Base-by-base conservation (phyloP, 2,329 filamentous ascomycete genomes). In the Bipolaris sorokiniana region DNA sequence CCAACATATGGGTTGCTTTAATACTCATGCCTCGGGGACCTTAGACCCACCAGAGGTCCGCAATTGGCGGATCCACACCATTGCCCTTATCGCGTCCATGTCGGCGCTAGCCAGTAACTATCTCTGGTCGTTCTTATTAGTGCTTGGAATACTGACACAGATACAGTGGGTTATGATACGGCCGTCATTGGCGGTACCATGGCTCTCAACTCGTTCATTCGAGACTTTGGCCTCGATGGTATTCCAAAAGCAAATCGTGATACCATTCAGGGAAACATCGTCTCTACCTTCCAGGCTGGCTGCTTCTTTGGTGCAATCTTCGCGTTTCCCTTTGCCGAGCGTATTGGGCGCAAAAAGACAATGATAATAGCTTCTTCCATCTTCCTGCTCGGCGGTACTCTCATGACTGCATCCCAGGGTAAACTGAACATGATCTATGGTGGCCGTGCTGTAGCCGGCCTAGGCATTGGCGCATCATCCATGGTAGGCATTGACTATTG, bases 261-360 rank as follows among this genome's bases (percentile, higher is more conserved):
- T 47, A 77, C 75, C 2, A 71, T 77, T 5, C 75, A 77, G 41
- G 75, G 74, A 46, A 78, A 77, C 48, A 76, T 77, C 34, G 73
- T 77, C 1, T 76, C 73, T 5, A 76, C 71, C 5, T 77, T 77
- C 46, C 74, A 76, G 62, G 68, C 71, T 26, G 71, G 76, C 22
- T 74, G 71, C 48, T 78, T 77, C 64, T 78, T 78, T 41, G 76
- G 76, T 23, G 74, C 75, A n/a, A 66, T 78, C 4, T 57, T 75
- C 46, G 74, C 75, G 3, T 80, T 82, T 52, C 79, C 79, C 45
- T 75, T 84, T 7, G 81, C 81, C 0, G 82, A 84, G 56, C 76
- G 74, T 33, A 76, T 81, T 31, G 82, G 82, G 15, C 80, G 81
- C 7, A 80, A 81, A 59, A 79, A 77, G 54, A 80, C 80, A 5